Evolutionary conservation across 805 yeast genomes (phyloP).

Genomic region (Candida lessepsii): DNA sequence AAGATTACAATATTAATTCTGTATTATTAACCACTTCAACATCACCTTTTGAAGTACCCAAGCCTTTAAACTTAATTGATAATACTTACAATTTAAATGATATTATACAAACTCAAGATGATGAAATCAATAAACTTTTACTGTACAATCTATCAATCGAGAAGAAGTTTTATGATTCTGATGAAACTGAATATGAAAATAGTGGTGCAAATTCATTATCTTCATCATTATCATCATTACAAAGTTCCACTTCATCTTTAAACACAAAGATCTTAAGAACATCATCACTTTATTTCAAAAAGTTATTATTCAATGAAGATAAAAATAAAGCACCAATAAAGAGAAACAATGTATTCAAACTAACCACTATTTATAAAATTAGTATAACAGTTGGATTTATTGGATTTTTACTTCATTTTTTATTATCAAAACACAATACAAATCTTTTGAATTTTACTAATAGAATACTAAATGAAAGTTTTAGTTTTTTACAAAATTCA

Average conservation of each 20-base stretch:
- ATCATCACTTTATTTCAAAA: conserved; percentile 31
- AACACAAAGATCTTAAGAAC: conserved; percentile 26
- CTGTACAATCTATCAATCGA: conserved; percentile 25
- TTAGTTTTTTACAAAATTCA: conserved; percentile 4
- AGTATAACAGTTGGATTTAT: conserved; percentile 40
- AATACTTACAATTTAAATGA: conserved; percentile 11
- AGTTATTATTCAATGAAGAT: conserved; percentile 21
- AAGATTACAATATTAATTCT: conserved; percentile 30
- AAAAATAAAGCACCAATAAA: conserved; percentile 9
- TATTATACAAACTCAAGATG: conserved; percentile 29
- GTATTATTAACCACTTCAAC: conserved; percentile 35
- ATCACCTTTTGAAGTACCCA: conserved; percentile 7
- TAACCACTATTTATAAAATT: conserved; percentile 27
- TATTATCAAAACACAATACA: conserved; percentile 25
- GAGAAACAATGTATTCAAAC: conserved; percentile 14
- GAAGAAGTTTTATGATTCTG: conserved; percentile 22
- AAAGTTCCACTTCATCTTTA: conserved; percentile 29
- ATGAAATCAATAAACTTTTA: conserved; percentile 29
- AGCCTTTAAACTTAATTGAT: conserved; percentile 11
- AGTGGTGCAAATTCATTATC: conserved; percentile 19
- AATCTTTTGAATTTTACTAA: conserved; percentile 6
- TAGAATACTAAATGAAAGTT: conserved; percentile 6
- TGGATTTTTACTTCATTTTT: conserved; percentile 37
- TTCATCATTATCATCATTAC: conserved; percentile 32
- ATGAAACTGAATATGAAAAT: conserved; percentile 19